Evolutionary conservation across 345 rosid species (phyloP).

Genomic region (Eucalyptus sideroxylon): DNA sequence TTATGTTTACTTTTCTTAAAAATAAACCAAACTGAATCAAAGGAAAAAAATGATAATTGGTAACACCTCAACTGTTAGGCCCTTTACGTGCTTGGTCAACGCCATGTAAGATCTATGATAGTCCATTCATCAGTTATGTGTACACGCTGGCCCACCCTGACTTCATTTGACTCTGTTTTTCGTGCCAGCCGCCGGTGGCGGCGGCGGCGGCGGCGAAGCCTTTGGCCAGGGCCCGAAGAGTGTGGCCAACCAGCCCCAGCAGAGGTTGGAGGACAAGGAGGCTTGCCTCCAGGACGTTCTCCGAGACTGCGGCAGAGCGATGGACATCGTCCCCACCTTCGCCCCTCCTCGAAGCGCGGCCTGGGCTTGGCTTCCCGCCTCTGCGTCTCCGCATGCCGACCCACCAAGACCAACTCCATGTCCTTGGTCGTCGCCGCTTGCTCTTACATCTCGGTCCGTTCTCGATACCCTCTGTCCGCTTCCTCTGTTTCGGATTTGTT

Average conservation of each 20-base stretch:
- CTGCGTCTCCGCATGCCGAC: conserved; percentile 58
- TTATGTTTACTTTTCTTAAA: fast-evolving
- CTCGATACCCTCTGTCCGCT: not conserved
- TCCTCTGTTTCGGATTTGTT: not conserved
- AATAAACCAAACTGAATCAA: no score
- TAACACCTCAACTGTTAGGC: no score
- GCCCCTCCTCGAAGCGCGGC: conserved; percentile 75
- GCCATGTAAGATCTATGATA: no score
- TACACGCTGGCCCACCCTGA: no score
- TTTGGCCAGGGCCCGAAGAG: no score
- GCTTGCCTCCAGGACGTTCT: conserved; percentile 50
- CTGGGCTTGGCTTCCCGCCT: conserved; percentile 73
- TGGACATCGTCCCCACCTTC: conserved; percentile 63
- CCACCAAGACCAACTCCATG: conserved; percentile 49
- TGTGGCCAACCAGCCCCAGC: no score
- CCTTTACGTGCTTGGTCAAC: no score
- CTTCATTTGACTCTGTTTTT: no score
- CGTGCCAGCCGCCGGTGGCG: no score
- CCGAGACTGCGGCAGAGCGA: conserved; percentile 37
- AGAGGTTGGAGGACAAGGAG: conserved; percentile 29
- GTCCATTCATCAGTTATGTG: no score
- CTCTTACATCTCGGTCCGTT: conserved; percentile 59
- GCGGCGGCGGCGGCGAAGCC: fast-evolving
- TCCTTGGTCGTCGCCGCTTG: conserved; percentile 46
- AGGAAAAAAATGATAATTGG: no score